Base-by-base conservation (phyloP, 306 rosid genomes). In the Vachellia pachyceras region DNA sequence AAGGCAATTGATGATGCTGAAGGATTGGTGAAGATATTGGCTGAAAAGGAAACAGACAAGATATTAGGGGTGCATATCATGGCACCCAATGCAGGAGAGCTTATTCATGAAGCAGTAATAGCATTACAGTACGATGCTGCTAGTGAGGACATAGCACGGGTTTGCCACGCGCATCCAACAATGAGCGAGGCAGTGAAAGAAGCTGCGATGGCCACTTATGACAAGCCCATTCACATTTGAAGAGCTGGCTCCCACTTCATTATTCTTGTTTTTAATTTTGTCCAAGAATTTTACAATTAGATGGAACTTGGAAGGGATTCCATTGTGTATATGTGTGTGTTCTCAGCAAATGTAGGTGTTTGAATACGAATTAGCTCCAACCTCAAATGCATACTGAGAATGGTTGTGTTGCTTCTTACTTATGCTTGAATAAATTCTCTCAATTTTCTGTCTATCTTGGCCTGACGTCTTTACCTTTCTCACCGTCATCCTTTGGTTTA, bases 161-260 rank as follows among this genome's bases (percentile, higher is more conserved):
- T 96, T 76, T 96, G 99, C 87, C 99, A 96, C 80, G 99, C 99
- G 0, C 99, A 96, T 88, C 99, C 99, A 41, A 96, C 98, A 45
- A 88, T 93, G 99, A 96, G 99, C 2, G 98, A 96, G 90, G 99
- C 99, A 44, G 46, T 96, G 86, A 96, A 96, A 90, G 99, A 96
- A 88, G 99, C 99, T 66, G 97, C 97, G 33, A 96, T 96, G 99
- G 99, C 99, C 61, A 96, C 98, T 33, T 96, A 84, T 82, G 99
- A 96, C 97, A 96, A 96, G 84, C 94, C 99, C 35, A 96, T 96
- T 90, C 99, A 96, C 89, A 93, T 96, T 76, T 96, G 87, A 89
- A 82, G 36, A 80, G 58, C 39, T 23, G 69, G 66, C 47, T 86
- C 33, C 66, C 66, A 57, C 73, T 84, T 71, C 20, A 17, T 85